Base-by-base conservation (phyloP, 768 basidiomycete species). In the Phlebiopsis gigantea region DNA sequence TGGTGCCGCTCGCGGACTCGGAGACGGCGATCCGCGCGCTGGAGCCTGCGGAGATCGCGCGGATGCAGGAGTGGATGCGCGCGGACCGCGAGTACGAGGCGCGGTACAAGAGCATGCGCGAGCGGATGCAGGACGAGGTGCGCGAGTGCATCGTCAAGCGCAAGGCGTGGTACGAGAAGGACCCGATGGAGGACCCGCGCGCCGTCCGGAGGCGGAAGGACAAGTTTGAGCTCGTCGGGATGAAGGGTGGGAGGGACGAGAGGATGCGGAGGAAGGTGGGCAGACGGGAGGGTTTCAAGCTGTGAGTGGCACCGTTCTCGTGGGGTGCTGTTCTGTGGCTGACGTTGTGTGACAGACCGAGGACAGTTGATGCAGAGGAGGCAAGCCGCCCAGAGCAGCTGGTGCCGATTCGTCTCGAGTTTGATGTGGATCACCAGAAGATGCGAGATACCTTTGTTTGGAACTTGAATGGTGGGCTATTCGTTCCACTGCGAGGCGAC, bases 391-490 rank as follows among this genome's bases (percentile, higher is more conserved):
- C 81, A 12, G 97, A 99, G 66, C 79, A 84, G 63, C 86, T 99
- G 25, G 87, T 98, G 4, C 97, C 97, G 2, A 88, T 99, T 41
- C 84, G 97, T n/a, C 76, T 99, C 51, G 97, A 99, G 69, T 86
- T 98, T 64, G 97, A 99, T 64, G 87, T 95, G 47, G 97, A 98
- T 56, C 89, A 91, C 65, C 87, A 90, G 67, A 90, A 88, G 73
- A 87, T 98, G 78, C 83, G 93, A 25, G 97, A 99, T 68, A 93
- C 96, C 0, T 98, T 98, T 72, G 82, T 97, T 45, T 99, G 96
- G 97, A 97, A 99, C 66, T 71, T 95, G 45, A 88, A 89, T 61
- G 96, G 95, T 97, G 55, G 74, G 46, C 57, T 7, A 28, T 47
- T 29, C 22, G 26, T 46, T 49, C 10, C 31, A 46, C 34, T 39